A percentile compares a stretch with the other conserved stretches of the same genome.
Evolutionary conservation across 2,329 filamentous ascomycete genomes (phyloP).

Genomic region (Dothiorella sarmentorum): DNA sequence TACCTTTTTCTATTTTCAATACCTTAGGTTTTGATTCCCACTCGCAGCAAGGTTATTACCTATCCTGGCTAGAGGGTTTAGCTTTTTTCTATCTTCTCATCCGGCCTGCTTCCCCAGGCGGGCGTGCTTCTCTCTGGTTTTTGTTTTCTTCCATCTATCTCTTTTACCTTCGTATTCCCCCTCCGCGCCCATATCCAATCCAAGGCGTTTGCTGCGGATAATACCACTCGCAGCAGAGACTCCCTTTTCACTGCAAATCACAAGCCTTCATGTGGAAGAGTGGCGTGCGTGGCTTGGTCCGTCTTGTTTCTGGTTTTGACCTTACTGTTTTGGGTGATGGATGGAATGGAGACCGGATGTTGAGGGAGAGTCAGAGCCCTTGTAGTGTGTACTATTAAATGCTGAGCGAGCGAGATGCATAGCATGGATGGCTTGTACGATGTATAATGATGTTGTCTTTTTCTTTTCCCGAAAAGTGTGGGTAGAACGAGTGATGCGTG

Average conservation of each 20-base stretch:
- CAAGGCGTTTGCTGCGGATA: not conserved
- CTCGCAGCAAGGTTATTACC: not conserved
- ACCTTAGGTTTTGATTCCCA: not conserved
- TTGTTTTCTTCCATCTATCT: not conserved
- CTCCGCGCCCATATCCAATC: not conserved
- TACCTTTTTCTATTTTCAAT: conserved; percentile 10
- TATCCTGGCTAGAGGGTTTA: too few species aligned
- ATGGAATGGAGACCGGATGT: not conserved
- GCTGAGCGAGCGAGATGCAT: not conserved
- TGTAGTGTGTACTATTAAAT: conserved; percentile 10
- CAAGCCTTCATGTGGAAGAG: too few species aligned
- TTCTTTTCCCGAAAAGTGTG: too few species aligned
- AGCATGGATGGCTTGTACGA: not conserved
- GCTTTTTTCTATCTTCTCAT: not conserved
- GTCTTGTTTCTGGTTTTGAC: not conserved
- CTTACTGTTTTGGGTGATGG: not conserved
- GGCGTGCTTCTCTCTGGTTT: not conserved
- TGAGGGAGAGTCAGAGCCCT: not conserved
- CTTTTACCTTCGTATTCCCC: not conserved
- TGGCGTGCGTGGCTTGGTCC: too few species aligned
- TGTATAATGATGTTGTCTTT: not conserved
- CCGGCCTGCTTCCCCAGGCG: not conserved
- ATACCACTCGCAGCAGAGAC: too few species aligned
- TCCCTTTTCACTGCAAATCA: too few species aligned
- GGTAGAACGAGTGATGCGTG: too few species aligned